Evolutionary conservation across 2,329 filamentous ascomycete genomes (phyloP).

Genomic region (Waltergamsia citrina): DNA sequence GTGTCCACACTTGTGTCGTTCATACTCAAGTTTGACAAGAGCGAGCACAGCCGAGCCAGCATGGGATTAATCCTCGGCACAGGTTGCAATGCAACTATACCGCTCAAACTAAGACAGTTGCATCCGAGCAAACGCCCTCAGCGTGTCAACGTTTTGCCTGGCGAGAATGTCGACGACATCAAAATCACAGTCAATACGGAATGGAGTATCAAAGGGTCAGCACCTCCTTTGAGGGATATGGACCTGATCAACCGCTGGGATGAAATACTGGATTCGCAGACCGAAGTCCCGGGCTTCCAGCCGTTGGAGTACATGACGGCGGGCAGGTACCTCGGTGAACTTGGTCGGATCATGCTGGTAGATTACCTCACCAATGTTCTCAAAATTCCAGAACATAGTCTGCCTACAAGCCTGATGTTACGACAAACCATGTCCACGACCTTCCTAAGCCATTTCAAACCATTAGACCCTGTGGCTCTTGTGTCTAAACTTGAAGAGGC

Average conservation of each 20-base stretch:
- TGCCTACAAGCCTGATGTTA: slow-evolving; percentile 46
- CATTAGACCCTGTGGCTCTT: slow-evolving; percentile 32
- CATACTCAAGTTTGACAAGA: slow-evolving; percentile 58
- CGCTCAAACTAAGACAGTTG: slow-evolving; percentile 53
- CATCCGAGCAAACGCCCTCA: slow-evolving; percentile 51
- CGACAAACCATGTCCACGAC: slow-evolving; percentile 60
- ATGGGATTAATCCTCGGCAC: slow-evolving; percentile 80
- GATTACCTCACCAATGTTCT: slow-evolving; percentile 47
- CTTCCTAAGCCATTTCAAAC: slow-evolving; percentile 62
- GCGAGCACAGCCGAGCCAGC: slow-evolving; percentile 49
- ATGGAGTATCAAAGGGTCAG: slow-evolving; percentile 71
- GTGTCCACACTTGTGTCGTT: slow-evolving; percentile 73
- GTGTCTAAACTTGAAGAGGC: slow-evolving; percentile 37
- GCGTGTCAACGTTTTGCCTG: slow-evolving; percentile 37
- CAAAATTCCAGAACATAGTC: slow-evolving; percentile 24
- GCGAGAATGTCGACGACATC: slow-evolving; percentile 35
- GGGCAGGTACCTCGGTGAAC: slow-evolving; percentile 68
- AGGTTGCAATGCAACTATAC: slow-evolving; percentile 72
- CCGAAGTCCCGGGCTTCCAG: slow-evolving; percentile 66
- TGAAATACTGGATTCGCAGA: slow-evolving; percentile 51
- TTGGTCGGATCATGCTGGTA: slow-evolving; percentile 60
- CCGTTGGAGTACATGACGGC: slow-evolving; percentile 80
- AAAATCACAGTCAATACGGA: slow-evolving; percentile 75
- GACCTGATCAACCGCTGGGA: slow-evolving; percentile 66
- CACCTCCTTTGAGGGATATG: slow-evolving; percentile 53